A percentile compares a stretch with the other conserved stretches of the same genome.
Conservation (phyloP, 2,329 filamentous ascomycete genomes). For the Corynespora cassiicola region DNA sequence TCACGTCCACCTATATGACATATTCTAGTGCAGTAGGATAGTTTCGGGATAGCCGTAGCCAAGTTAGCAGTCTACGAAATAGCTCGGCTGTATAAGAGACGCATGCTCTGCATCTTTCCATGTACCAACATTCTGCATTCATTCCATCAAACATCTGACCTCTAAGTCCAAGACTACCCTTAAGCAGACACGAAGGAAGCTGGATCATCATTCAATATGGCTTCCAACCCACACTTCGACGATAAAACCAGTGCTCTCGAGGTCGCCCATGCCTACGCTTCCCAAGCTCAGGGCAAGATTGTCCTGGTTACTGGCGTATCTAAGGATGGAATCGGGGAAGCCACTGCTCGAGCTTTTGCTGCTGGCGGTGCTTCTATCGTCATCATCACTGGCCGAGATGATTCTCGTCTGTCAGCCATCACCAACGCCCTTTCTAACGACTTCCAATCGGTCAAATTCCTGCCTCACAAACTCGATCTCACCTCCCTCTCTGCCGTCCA, state of each 20-base stretch:
- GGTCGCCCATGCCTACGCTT: conserved; percentile 20
- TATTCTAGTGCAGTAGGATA: too few species aligned
- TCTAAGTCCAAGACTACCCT: too few species aligned
- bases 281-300: conserved; percentile 16
- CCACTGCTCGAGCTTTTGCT: conserved; percentile 15
- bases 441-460: conserved; percentile 13
- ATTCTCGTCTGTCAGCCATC: conserved; percentile 4
- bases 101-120: too few species aligned
- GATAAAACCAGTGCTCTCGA: conserved; percentile 17
- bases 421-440: conserved; percentile 4
- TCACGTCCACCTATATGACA: too few species aligned
- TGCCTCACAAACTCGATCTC: conserved; percentile 33
- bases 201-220: conserved; percentile 3
- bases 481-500: conserved; percentile 31
- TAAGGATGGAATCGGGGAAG: conserved; percentile 12
- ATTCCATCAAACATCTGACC: too few species aligned
- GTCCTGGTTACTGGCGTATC: conserved; percentile 39
- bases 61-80: too few species aligned
- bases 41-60: too few species aligned
- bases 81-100: too few species aligned
- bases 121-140: too few species aligned
- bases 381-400: conserved; percentile 17
- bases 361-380: conserved; percentile 12
- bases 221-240: conserved; percentile 8
- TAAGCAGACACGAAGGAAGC: too few species aligned